Evolutionary conservation across 805 yeast genomes (phyloP).

Genomic region (Candida sonorensis): DNA sequence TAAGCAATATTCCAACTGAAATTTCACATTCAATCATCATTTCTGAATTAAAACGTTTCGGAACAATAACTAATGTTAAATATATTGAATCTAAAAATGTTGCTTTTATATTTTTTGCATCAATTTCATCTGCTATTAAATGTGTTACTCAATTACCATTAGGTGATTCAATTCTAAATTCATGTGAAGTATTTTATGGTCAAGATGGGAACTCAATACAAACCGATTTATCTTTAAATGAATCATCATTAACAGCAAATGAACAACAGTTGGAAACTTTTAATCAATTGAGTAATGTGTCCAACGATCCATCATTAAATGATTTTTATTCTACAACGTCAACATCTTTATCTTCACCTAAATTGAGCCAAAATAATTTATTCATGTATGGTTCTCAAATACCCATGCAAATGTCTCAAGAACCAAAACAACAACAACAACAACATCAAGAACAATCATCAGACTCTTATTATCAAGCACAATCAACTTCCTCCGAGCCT

Average conservation of each 20-base stretch:
- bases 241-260: too few relatives aligned
- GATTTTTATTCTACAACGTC: neutral
- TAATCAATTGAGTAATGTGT: conserved; percentile 5
- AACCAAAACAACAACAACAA: too few relatives aligned
- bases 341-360: too few relatives aligned
- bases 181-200: conserved; percentile 24
- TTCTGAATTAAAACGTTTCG: conserved; percentile 31
- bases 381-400: too few relatives aligned
- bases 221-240: too few relatives aligned
- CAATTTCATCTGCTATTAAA: conserved; percentile 40
- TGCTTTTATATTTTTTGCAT: conserved; percentile 33
- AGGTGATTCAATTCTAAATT: conserved; percentile 16
- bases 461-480: too few relatives aligned
- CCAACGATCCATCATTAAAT: neutral
- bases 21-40: conserved; percentile 17
- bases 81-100: conserved; percentile 16
- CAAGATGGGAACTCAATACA: conserved; percentile 21
- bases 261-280: too few relatives aligned
- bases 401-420: too few relatives aligned
- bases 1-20: conserved; percentile 19
- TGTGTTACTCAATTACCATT: conserved; percentile 32
- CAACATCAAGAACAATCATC: too few relatives aligned
- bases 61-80: conserved; percentile 33
- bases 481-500: too few relatives aligned
- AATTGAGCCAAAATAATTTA: conserved; percentile 3